phyloP scores from a whole-genome alignment of 179 eudicot species.

The Sideroxylon spinosum region DNA sequence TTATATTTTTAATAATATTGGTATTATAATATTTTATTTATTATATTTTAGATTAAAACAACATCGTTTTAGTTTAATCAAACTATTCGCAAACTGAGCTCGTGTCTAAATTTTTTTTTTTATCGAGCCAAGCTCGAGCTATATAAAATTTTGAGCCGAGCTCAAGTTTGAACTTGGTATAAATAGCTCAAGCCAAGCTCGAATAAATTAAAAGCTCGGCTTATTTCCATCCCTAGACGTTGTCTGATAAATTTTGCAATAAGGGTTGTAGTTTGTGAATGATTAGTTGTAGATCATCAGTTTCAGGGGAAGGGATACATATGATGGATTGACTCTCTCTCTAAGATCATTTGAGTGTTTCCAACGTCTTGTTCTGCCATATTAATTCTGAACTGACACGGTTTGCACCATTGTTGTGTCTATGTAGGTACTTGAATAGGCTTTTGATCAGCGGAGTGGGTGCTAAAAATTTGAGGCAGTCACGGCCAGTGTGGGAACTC shows the following conservation, averaged over 20 bases:
- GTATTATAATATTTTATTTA: too few species aligned
- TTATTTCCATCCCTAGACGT: too few species aligned
- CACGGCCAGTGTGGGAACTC: conserved; percentile 1
- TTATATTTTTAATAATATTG: too few species aligned
- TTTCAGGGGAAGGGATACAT: not conserved
- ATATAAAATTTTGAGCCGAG: too few species aligned
- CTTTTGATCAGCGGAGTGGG: conserved; percentile 6
- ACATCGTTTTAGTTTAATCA: too few species aligned
- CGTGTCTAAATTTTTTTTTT: too few species aligned
- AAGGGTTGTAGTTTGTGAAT: not conserved
- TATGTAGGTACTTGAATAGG: conserved; percentile 26
- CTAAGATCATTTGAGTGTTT: not conserved
- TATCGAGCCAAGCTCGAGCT: too few species aligned
- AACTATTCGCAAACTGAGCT: too few species aligned
- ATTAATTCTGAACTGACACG: not conserved
- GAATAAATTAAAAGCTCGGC: too few species aligned
- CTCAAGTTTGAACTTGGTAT: too few species aligned
- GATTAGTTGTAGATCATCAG: not conserved
- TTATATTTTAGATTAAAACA: too few species aligned
- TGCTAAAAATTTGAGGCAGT: conserved; percentile 7
- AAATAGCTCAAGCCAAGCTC: too few species aligned
- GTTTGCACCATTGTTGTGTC: not conserved
- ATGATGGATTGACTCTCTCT: not conserved
- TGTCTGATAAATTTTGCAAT: not conserved
- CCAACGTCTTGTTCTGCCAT: not conserved